phyloP scores from a whole-genome alignment of 495 filamentous ascomycete species.

The Mytilinidion resinicola region DNA sequence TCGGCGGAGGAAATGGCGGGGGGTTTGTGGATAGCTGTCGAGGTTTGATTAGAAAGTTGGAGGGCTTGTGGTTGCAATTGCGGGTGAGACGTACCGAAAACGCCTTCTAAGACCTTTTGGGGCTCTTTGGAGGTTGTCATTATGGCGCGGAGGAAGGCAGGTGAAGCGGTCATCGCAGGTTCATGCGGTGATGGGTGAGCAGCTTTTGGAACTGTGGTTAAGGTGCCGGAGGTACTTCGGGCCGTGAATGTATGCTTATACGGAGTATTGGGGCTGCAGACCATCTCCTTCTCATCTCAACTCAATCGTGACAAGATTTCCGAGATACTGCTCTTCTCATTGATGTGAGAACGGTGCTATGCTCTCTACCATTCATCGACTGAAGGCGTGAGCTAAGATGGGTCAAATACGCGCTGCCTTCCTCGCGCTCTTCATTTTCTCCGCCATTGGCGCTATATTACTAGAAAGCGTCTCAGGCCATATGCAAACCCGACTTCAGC shows the following conservation, averaged over 20 bases:
- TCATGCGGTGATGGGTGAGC: background rate
- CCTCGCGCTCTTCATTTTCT: background rate
- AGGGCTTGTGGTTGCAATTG: background rate
- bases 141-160: slow-evolving; percentile 10
- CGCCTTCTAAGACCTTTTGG: slow-evolving; percentile 21
- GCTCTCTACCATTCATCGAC: no score
- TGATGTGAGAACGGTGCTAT: no score
- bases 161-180: slow-evolving; percentile 7
- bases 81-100: slow-evolving; percentile 17
- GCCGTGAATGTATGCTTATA: background rate
- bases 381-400: background rate
- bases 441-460: background rate
- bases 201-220: background rate
- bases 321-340: no score
- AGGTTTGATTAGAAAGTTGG: background rate
- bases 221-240: background rate
- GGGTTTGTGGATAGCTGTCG: slow-evolving; percentile 85
- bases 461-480: no score
- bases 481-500: no score
- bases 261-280: background rate
- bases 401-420: background rate
- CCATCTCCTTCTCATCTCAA: background rate
- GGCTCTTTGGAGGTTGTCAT: slow-evolving; percentile 17
- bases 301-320: no score
- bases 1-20: slow-evolving; percentile 75